Evolutionary conservation across 2,329 filamentous ascomycete species (phyloP).

Genomic region (Pseudogymnoascus sp.): DNA sequence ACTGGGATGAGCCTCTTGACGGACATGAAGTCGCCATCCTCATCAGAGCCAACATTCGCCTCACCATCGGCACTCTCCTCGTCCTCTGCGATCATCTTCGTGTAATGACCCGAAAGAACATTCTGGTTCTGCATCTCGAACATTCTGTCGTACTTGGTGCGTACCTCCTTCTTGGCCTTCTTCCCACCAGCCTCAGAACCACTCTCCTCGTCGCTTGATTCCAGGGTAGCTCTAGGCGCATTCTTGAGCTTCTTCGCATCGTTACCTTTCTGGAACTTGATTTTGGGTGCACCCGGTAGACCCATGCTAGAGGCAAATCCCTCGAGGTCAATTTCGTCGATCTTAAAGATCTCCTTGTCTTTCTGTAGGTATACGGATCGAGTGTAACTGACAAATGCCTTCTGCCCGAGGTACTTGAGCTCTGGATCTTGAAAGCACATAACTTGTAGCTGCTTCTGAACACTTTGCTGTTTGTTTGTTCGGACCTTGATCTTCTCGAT

Average conservation of each 20-base stretch:
- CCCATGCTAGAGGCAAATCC: constrained; percentile 80
- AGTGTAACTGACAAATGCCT: constrained; percentile 87
- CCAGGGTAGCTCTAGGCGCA: constrained; percentile 59
- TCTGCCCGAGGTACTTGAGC: constrained; percentile 90
- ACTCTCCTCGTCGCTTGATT: constrained; percentile 49
- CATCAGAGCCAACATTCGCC: constrained; percentile 44
- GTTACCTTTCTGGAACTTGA: constrained; percentile 87
- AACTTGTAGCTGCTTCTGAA: constrained; percentile 79
- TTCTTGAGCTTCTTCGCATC: constrained; percentile 86
- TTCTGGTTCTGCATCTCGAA: constrained; percentile 96
- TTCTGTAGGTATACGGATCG: constrained; percentile 80
- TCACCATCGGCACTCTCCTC: constrained; percentile 37
- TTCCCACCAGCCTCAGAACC: constrained; percentile 49
- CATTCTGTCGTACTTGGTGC: constrained; percentile 97
- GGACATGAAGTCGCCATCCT: constrained; percentile 76
- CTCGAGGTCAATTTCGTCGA: constrained; percentile 77
- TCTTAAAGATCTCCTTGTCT: constrained; percentile 84
- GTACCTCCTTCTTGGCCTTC: constrained; percentile 58
- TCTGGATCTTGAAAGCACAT: constrained; percentile 95
- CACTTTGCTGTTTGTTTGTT: constrained; percentile 80
- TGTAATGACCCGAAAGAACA: constrained; percentile 88
- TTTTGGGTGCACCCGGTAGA: constrained; percentile 82
- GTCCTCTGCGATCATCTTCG: constrained; percentile 68
- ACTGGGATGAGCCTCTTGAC: constrained; percentile 82
- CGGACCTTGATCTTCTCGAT: constrained; percentile 81